Evolutionary conservation across 78 protist genomes (phyloP), one percentile per base, ranked within the genome.

Genomic region (Paratrimastix pyriformis): DNA sequence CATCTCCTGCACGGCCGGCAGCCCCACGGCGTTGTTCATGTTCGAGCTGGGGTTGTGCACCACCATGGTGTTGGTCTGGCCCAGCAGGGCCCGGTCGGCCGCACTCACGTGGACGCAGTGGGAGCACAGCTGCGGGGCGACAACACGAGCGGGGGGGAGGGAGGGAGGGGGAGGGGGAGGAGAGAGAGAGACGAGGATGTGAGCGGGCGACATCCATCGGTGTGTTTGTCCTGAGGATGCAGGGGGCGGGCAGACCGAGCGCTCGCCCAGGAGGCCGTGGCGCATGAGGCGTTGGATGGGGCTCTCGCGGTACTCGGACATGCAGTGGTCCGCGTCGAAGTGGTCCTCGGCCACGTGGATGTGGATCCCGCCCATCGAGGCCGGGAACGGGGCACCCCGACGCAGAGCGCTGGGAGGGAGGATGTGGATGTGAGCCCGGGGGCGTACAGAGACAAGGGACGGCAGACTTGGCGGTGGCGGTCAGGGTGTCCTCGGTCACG

Each of bases 1-100:
- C 80, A 73, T 73, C 30, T 32, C 35, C 37, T 35, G 60, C 38
- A 80, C 79, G 44, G 65, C 68, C 24, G 68, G 39, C 26, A 80
- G 43, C n/a, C 83, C 83, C 9, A 80, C 76, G 1, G 78, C 77
- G 66, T 70, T 70, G 48, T 80, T 80, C 77, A 80, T 80, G 68
- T 80, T 80, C n/a, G 78, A 72, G 46, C 50, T 33, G 43, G 77
- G 83, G 57, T 80, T 72, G 68, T 80, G 83, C 32, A 52, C 79
- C 13, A 80, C 70, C 38, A 29, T 13, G 29, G 83, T 74, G 40
- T 52, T 42, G 37, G 83, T 80, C 59, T 72, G 7, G 33, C 3
- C 35, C 70, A 80, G 44, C 1, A 70, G 5, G 32, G 65, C 74
- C 70, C 33, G 30, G 38, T 80, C 83, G 8, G 39, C 32, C 11